These are phyloP conservation scores for Fusarium sarcochroum DNA, from an alignment of 2,329 filamentous ascomycete genomes.

Conservation along the genomic window DNA sequence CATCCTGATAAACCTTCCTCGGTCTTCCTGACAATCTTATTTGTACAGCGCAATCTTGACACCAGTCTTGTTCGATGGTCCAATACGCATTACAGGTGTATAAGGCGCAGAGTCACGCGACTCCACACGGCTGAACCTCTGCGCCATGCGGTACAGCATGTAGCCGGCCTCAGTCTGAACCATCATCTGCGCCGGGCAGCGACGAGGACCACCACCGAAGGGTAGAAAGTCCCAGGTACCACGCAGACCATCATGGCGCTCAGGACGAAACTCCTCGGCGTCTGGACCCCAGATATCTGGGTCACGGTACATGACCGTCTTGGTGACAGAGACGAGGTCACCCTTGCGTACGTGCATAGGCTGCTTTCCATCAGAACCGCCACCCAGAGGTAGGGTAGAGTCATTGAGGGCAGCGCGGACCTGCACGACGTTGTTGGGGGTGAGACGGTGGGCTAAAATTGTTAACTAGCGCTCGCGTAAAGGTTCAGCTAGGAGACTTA, in stretches of 20 bases:
- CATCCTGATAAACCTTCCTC: too few relatives aligned
- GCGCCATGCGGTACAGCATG: background rate
- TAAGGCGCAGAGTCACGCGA: background rate
- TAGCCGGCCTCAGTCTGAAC: slow-evolving; percentile 4
- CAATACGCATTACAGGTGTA: slow-evolving; percentile 3
- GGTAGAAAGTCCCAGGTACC: background rate
- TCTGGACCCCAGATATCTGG: background rate
- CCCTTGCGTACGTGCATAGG: too few relatives aligned
- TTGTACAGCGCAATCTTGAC: slow-evolving; percentile 3
- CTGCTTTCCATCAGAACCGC: too few relatives aligned
- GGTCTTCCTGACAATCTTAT: too few relatives aligned
- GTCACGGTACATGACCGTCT: slow-evolving; percentile 8
- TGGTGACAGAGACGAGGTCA: background rate
- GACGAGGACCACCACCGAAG: background rate
- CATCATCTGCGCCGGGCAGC: slow-evolving; percentile 9
- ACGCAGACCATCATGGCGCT: background rate
- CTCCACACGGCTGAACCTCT: background rate
- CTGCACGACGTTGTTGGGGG: slow-evolving; percentile 9
- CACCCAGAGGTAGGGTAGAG: slow-evolving; percentile 2
- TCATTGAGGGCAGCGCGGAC: slow-evolving; percentile 12
- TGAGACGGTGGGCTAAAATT: slow-evolving; percentile 14
- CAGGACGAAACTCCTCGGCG: background rate
- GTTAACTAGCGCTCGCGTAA: too few relatives aligned
- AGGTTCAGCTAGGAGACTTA: too few relatives aligned
- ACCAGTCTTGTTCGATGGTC: slow-evolving; percentile 7